These are phyloP conservation scores for Debaryomyces hansenii DNA, from an alignment of 805 yeast species.

Conservation along the genomic window DNA sequence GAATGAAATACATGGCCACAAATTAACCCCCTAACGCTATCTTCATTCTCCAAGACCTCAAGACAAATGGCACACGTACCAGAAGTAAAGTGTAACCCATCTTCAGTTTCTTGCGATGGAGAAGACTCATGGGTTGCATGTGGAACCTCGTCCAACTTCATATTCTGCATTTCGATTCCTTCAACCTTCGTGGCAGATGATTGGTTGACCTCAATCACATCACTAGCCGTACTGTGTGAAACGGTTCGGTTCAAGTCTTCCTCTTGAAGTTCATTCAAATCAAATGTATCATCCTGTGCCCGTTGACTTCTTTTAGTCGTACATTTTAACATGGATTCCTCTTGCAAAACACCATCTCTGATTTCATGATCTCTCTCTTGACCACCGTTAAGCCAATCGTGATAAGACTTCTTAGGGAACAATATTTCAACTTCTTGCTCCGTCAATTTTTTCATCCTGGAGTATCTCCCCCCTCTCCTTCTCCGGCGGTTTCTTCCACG, in stretches of 20 bases:
- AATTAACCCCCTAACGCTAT: constrained; percentile 66
- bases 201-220: constrained; percentile 4
- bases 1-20: constrained; percentile 86
- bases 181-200: neutral
- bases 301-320: neutral
- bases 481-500: constrained; percentile 35
- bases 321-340: constrained; percentile 20
- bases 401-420: constrained; percentile 58
- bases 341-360: constrained; percentile 46
- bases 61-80: constrained; percentile 81
- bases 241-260: neutral
- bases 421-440: constrained; percentile 58
- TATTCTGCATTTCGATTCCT: constrained; percentile 5
- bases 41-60: constrained; percentile 61
- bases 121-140: neutral
- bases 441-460: constrained; percentile 51
- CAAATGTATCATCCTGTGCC: neutral
- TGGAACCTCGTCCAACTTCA: neutral
- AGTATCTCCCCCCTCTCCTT: constrained; percentile 37
- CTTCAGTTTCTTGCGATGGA: neutral
- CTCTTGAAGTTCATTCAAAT: constrained; percentile 1
- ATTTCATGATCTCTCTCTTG: constrained; percentile 48
- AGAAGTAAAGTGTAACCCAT: constrained; percentile 50
- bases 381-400: constrained; percentile 63
- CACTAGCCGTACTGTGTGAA: constrained; percentile 6